Evolutionary conservation across 1,284 basidiomycete genomes (phyloP).

Genomic region (Crucibulum parvulum): DNA sequence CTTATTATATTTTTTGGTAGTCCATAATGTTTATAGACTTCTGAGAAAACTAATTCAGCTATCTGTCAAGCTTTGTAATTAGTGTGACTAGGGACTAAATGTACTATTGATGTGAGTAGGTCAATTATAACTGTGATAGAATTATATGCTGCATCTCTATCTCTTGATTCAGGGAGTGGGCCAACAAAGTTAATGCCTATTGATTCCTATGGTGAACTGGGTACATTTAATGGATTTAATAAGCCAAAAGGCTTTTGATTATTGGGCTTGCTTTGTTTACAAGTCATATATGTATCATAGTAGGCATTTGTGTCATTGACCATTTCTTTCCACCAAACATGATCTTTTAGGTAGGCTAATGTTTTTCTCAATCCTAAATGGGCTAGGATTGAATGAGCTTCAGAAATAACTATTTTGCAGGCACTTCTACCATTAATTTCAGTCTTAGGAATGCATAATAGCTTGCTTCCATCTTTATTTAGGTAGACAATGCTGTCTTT

Average conservation of each 20-base stretch:
- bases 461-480: too few species aligned
- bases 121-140: conserved; percentile 43
- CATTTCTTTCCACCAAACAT: conserved; percentile 16
- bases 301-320: conserved; percentile 24
- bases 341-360: too few species aligned
- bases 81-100: conserved; percentile 33
- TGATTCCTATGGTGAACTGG: conserved; percentile 35
- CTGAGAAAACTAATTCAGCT: too few species aligned
- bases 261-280: conserved; percentile 25
- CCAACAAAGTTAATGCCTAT: conserved; percentile 51
- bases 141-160: conserved; percentile 37
- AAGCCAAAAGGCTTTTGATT: conserved; percentile 36
- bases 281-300: conserved; percentile 33
- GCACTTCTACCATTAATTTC: too few species aligned
- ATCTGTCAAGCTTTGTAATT: too few species aligned
- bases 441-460: too few species aligned
- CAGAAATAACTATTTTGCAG: too few species aligned
- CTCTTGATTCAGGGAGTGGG: conserved; percentile 36
- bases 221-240: conserved; percentile 34
- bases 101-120: conserved; percentile 39
- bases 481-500: too few species aligned
- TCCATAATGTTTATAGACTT: too few species aligned
- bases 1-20: too few species aligned
- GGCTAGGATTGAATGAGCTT: too few species aligned
- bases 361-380: too few species aligned